Evolutionary conservation across 2,329 filamentous ascomycete genomes (phyloP), one percentile per base, ranked within the genome.

Genomic region (Beauveria caledonica): DNA sequence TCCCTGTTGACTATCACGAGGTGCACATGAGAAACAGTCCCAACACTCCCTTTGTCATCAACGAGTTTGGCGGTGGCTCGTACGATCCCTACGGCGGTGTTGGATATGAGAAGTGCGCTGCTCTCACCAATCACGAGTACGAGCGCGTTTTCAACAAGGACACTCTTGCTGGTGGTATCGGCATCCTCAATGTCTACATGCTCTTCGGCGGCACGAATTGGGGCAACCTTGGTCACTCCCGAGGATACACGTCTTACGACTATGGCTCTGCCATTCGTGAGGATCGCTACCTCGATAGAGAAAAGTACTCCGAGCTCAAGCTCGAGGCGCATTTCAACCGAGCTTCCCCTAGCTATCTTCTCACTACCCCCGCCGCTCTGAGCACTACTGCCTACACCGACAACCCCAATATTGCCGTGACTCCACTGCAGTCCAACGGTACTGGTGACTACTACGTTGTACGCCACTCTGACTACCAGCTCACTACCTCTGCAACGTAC

Each of bases 91-190:
- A 88, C 87, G 88, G 87, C 56, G 87, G 87, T 17, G 73, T 77
- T 4, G 86, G 86, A 0, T 88, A 87, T 62, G 82, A 81, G n/a
- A 76, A 83, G 61, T 92, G 89, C 66, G 75, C 80, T 23, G 74
- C 77, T 11, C 77, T 90, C 6, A 73, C 88, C 13, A 86, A 86
- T 63, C 75, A 83, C 29, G 86, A 90, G 65, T 89, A 89, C 62
- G 83, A 88, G 66, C 77, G 87, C 29, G 85, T 92, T 0, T 88
- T 90, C 67, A 89, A 89, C 73, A 92, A 91, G 78, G 87, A 89
- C 63, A 76, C 83, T 54, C 85, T 85, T 63, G 80, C 81, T 60
- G 81, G 84, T 54, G 85, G 83, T 1, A 78, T 84, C 11, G 83
- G 81, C 0, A 81, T 91, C 19, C 73, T 89, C 63, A 90, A 86